phyloP scores from a whole-genome alignment of 257 asterid genomes.

The Anisodus tanguticus region DNA sequence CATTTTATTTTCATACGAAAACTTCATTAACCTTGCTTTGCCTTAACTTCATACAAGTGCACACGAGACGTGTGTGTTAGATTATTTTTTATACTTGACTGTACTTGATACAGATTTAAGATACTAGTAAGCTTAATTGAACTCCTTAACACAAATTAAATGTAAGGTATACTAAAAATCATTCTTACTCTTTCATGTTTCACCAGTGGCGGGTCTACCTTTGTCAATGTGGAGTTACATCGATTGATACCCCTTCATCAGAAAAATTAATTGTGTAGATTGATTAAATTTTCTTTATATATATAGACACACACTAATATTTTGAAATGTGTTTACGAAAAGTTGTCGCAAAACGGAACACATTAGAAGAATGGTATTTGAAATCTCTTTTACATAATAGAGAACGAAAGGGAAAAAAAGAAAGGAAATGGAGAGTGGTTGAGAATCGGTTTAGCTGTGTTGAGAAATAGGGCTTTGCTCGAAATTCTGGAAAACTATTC shows the following conservation, averaged over 20 bases:
- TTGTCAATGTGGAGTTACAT: no score
- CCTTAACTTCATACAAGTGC: background rate
- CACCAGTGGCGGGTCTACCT: no score
- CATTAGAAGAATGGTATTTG: background rate
- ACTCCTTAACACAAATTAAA: no score
- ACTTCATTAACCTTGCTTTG: background rate
- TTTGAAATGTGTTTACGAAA: no score
- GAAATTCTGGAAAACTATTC: constrained; percentile 20
- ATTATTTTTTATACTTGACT: background rate
- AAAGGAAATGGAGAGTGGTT: constrained; percentile 30
- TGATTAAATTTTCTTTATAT: no score
- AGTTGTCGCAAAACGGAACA: no score
- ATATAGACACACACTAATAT: no score
- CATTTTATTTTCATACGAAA: background rate
- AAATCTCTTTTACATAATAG: background rate
- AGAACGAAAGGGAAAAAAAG: no score
- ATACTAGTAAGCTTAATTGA: no score
- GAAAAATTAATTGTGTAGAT: no score
- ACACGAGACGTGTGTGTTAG: background rate
- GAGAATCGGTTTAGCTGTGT: constrained; percentile 44
- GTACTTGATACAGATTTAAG: background rate
- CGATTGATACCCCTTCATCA: no score
- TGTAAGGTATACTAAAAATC: no score
- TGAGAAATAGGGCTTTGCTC: constrained; percentile 33
- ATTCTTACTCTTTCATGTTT: background rate